phyloP scores from a whole-genome alignment of 1,139 yeast genomes.

The Meyerozyma smithsonii region DNA sequence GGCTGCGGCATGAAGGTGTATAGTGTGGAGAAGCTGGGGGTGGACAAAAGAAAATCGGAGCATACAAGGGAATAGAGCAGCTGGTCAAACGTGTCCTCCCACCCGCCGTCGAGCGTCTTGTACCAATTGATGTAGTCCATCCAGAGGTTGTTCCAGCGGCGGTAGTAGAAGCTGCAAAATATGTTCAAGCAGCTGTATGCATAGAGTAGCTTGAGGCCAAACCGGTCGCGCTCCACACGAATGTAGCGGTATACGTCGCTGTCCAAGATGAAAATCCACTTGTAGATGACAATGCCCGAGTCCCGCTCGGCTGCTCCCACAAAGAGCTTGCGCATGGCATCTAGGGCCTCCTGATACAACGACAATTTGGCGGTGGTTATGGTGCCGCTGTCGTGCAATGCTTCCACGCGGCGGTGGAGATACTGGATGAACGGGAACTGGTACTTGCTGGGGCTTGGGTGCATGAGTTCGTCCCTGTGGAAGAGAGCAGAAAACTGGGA shows the following conservation, averaged over 20 bases:
- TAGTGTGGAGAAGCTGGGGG: not conserved
- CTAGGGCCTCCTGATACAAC: constrained; percentile 10
- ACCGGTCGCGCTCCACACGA: constrained; percentile 17
- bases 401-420: constrained; percentile 11
- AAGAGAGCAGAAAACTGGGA: constrained; percentile 15
- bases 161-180: constrained; percentile 6
- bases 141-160: constrained; percentile 7
- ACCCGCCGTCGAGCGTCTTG: constrained; percentile 1
- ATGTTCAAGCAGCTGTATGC: constrained; percentile 9
- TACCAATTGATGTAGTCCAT: constrained; percentile 10
- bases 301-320: constrained; percentile 13
- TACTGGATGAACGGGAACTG: constrained; percentile 16
- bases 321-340: constrained; percentile 12
- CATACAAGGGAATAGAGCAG: not conserved
- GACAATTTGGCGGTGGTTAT: constrained; percentile 10
- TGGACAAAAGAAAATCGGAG: not conserved
- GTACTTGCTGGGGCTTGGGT: constrained; percentile 8
- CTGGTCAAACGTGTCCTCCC: not conserved
- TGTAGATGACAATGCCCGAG: constrained; percentile 24
- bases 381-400: constrained; percentile 6
- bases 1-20: not conserved
- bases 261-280: constrained; percentile 22
- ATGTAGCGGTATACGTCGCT: constrained; percentile 14
- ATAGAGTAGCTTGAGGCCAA: constrained; percentile 18
- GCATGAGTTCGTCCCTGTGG: constrained; percentile 8